phyloP scores from a whole-genome alignment of 345 rosid genomes.

The Cardamine occulta region DNA sequence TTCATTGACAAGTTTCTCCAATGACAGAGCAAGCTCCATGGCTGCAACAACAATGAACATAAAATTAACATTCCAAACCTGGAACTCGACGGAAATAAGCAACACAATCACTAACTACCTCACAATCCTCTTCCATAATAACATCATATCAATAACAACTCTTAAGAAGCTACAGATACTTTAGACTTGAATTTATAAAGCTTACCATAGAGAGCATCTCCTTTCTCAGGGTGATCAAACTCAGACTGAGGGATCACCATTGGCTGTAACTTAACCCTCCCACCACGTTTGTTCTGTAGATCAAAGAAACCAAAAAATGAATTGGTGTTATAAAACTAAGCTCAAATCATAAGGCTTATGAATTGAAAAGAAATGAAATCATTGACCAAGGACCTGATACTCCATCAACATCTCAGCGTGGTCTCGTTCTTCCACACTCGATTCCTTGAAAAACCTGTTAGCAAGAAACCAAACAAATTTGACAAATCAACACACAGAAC shows the following conservation, averaged over 20 bases:
- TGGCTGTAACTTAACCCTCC: slow-evolving; percentile 72
- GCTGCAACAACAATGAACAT: slow-evolving; percentile 52
- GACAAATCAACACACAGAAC: not conserved
- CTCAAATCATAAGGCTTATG: not conserved
- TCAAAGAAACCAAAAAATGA: not conserved
- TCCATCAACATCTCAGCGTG: slow-evolving; percentile 86
- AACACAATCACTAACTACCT: not conserved
- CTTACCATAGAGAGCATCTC: slow-evolving; percentile 90
- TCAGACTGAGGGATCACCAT: slow-evolving; percentile 73
- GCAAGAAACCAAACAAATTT: slow-evolving; percentile 11
- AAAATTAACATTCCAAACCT: not conserved
- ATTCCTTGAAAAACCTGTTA: slow-evolving; percentile 75
- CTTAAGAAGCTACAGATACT: not conserved
- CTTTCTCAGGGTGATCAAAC: slow-evolving; percentile 88
- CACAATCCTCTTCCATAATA: slow-evolving; percentile 4
- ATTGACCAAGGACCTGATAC: slow-evolving; percentile 54
- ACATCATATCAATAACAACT: not conserved
- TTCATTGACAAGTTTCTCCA: slow-evolving; percentile 88
- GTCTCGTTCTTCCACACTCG: slow-evolving; percentile 78
- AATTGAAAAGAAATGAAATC: not conserved
- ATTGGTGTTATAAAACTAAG: not conserved
- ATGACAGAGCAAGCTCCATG: slow-evolving; percentile 83
- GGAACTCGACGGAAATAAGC: not conserved
- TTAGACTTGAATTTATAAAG: not conserved
- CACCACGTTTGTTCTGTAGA: slow-evolving; percentile 84